phyloP scores from a whole-genome alignment of 352 stramenopile genomes.

The Thraustochytrium sp. region DNA sequence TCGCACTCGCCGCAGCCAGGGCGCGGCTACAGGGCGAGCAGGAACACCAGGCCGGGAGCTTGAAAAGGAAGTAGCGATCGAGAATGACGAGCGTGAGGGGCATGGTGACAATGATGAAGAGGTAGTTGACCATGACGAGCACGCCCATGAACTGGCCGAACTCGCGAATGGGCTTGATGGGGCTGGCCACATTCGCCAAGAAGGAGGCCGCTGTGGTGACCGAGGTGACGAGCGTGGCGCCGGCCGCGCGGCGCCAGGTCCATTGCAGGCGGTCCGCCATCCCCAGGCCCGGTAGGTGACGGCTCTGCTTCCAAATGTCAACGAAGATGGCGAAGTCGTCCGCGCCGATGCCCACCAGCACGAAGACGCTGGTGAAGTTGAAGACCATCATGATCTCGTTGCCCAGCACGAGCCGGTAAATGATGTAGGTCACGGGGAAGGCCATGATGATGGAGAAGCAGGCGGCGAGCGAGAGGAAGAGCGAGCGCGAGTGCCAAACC shows the following conservation, averaged over 20 bases:
- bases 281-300: not conserved
- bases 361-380: conserved; percentile 42
- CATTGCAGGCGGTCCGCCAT: conserved; percentile 6
- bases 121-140: conserved; percentile 33
- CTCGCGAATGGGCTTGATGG: conserved; percentile 15
- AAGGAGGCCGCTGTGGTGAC: conserved; percentile 28
- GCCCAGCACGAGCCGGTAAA: not conserved
- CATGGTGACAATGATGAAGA: conserved; percentile 12
- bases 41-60: too few species aligned
- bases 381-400: conserved; percentile 42
- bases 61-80: not conserved
- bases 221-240: conserved; percentile 22
- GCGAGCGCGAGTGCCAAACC: not conserved
- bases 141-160: conserved; percentile 40
- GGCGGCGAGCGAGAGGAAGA: not conserved
- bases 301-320: conserved; percentile 36
- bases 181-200: conserved; percentile 27
- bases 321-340: conserved; percentile 40
- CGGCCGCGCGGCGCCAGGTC: conserved; percentile 15
- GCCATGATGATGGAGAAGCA: not conserved
- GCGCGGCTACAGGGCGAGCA: too few species aligned
- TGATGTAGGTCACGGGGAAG: conserved; percentile 20
- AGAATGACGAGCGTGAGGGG: not conserved
- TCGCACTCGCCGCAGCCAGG: too few species aligned
- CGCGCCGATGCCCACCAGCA: conserved; percentile 37